phyloP scores from a whole-genome alignment of 371 early-diverging fungal genomes.

The Entomophthora muscae region DNA sequence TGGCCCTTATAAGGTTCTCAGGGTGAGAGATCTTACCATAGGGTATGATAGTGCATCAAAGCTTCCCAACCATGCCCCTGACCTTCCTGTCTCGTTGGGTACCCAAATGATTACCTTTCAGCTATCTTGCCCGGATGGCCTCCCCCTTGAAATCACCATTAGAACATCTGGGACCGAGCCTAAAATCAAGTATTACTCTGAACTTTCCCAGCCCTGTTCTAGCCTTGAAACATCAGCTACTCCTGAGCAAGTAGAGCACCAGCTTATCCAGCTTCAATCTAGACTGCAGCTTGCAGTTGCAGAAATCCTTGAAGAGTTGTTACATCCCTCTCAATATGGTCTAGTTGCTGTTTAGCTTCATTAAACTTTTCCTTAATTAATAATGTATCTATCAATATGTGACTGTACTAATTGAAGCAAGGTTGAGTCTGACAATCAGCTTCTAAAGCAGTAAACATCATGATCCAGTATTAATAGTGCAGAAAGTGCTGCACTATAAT shows the following conservation, averaged over 20 bases:
- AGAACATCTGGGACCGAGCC: slow-evolving; percentile 83
- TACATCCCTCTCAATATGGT: neutral
- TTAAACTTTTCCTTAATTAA: too few relatives aligned
- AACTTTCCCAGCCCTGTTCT: slow-evolving; percentile 19
- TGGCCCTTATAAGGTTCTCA: slow-evolving; percentile 42
- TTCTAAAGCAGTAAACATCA: too few relatives aligned
- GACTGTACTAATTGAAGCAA: too few relatives aligned
- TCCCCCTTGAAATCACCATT: slow-evolving; percentile 39
- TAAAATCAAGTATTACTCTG: slow-evolving; percentile 89
- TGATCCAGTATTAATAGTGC: too few relatives aligned
- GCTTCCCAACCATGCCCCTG: slow-evolving; percentile 21
- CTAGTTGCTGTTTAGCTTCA: neutral
- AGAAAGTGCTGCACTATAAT: too few relatives aligned
- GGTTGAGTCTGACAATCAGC: too few relatives aligned
- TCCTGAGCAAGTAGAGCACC: neutral
- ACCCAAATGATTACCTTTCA: slow-evolving; percentile 88
- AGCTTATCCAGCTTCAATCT: neutral
- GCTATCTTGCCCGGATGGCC: slow-evolving; percentile 13
- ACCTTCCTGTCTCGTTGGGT: slow-evolving; percentile 53
- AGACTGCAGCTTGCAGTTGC: neutral
- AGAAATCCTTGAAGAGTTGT: neutral
- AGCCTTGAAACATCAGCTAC: neutral
- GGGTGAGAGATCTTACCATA: slow-evolving; percentile 72
- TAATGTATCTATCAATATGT: too few relatives aligned
- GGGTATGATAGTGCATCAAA: slow-evolving; percentile 57